Evolutionary conservation across 305 asterid genomes (phyloP).

Genomic region (Plantago rigida): DNA sequence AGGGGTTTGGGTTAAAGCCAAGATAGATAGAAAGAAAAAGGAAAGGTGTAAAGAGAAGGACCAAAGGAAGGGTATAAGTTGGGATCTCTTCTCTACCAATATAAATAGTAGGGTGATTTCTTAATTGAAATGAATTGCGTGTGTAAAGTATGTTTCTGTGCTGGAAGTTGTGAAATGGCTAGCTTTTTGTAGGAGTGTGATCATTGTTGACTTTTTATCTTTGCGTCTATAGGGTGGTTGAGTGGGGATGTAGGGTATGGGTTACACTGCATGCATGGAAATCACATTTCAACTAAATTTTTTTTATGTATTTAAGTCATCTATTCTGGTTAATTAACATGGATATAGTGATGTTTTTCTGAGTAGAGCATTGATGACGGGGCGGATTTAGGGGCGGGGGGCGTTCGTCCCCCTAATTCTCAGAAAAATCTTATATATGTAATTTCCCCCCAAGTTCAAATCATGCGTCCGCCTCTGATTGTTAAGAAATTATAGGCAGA

Average conservation of each 20-base stretch:
- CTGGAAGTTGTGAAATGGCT: slow-evolving; percentile 16
- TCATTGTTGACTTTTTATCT: slow-evolving; percentile 48
- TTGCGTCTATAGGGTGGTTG: slow-evolving; percentile 30
- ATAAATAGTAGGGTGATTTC: slow-evolving; percentile 6
- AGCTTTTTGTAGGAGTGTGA: slow-evolving; percentile 32
- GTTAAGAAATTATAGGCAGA: too few species aligned
- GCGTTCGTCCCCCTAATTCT: too few species aligned
- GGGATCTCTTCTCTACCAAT: slow-evolving; percentile 13
- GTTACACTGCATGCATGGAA: slow-evolving; percentile 3
- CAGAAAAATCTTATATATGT: too few species aligned
- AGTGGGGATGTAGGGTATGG: neutral
- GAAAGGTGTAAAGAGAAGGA: slow-evolving; percentile 3
- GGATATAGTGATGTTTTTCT: too few species aligned
- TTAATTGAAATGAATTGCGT: slow-evolving; percentile 21
- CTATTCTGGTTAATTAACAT: too few species aligned
- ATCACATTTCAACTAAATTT: neutral
- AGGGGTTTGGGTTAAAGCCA: too few species aligned
- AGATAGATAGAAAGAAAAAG: neutral
- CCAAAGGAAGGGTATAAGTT: slow-evolving; percentile 5
- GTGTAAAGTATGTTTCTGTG: neutral
- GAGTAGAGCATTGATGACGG: too few species aligned
- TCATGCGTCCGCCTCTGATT: too few species aligned
- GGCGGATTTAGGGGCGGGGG: too few species aligned
- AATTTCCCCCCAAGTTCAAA: too few species aligned
- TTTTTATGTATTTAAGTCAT: too few species aligned